Evolutionary conservation across 495 filamentous ascomycete species (phyloP), one percentile per base, ranked within the genome.

Genomic region (Neurospora sp.): DNA sequence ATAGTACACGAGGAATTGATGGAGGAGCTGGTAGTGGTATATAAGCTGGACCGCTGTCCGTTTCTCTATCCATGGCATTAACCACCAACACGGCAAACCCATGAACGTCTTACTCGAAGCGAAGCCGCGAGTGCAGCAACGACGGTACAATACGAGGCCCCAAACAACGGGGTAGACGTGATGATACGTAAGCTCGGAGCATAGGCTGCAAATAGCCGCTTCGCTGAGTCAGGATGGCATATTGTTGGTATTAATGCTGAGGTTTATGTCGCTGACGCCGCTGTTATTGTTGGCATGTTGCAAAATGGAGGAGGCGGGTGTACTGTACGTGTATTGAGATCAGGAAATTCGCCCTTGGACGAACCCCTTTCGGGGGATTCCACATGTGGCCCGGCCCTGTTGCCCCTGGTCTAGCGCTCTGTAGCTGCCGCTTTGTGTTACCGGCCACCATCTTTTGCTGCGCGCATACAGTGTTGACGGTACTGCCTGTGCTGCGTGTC

Each of bases 251-350:
- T 65, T 37, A 35, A 65, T 65, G 53, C 53, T 35, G 53, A 65
- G 22, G 53, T 16, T 65, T 65, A 35, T 65, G 53, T 65, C 53
- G 53, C 53, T 65, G 53, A 61, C 45, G 41, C 9, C 45, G 41
- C 9, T 22, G 48, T 68, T 35, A 37, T 71, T 71, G 68, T 76
- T 77, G 74, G 76, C 75, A 77, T 74, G 78, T 74, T 76, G 72
- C 69, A 20, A 40, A 37, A 44, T 18, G 20, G 40, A 71, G 42
- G 40, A 59, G 40, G 45, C 31, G 22, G 61, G 71, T 12, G 31
- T 68, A 75, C 75, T 74, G 77, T 72, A 75, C 31, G 74, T 74
- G 77, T 72, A 75, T 39, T 65, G 71, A 39, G 73, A 70, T 76
- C 53, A 65, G 53, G 53, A 65, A 69, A 78, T 73, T 79, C 74